Percentiles rank a stretch among this genome's conserved stretches.
These are phyloP conservation scores for Monilinia laxa DNA, from an alignment of 2,329 filamentous ascomycete genomes.

Conservation along the genomic window DNA sequence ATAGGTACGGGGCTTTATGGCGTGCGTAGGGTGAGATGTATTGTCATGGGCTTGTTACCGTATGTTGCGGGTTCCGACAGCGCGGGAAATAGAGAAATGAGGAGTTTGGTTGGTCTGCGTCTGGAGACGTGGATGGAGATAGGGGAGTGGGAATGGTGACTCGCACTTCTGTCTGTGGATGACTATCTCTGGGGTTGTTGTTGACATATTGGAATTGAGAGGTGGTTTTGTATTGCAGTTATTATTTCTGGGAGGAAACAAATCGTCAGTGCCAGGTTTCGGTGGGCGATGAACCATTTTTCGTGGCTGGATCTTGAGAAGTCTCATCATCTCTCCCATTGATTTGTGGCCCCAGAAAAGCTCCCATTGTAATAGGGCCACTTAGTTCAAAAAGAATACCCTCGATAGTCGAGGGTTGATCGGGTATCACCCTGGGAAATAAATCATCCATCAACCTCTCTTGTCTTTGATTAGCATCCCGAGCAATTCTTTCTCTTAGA, in stretches of 20 bases:
- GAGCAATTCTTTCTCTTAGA: neutral
- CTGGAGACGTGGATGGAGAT: neutral
- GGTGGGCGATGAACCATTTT: neutral
- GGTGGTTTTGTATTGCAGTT: neutral
- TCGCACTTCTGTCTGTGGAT: neutral
- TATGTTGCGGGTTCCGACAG: neutral
- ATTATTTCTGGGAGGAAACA: no score
- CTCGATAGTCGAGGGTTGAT: neutral
- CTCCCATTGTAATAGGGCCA: neutral
- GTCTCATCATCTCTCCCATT: neutral
- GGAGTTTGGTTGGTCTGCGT: neutral
- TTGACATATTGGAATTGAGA: neutral
- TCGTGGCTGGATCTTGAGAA: neutral
- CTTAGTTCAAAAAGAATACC: neutral
- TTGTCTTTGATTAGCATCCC: neutral
- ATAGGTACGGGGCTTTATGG: fast-evolving
- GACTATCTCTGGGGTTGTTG: neutral
- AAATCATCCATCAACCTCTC: neutral
- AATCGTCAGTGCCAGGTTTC: neutral
- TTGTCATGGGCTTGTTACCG: neutral
- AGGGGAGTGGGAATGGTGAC: neutral
- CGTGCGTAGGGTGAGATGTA: neutral
- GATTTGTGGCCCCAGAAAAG: neutral
- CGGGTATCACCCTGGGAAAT: neutral
- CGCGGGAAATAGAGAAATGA: neutral